Evolutionary conservation across 352 stramenopile species (phyloP).

Genomic region (Phytophthora palmivora): DNA sequence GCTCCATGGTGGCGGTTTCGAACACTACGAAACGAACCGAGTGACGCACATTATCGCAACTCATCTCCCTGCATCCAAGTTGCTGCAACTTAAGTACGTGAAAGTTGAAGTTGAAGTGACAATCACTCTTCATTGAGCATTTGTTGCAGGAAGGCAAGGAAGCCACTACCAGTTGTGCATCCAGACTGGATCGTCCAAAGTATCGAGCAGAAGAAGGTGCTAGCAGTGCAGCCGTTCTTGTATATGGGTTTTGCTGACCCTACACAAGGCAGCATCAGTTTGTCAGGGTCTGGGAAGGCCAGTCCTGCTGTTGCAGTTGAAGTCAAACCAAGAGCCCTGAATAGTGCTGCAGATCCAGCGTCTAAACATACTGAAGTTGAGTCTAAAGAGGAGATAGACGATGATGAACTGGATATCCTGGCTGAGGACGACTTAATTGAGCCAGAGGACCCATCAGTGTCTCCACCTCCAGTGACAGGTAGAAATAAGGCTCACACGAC

Average conservation of each 20-base stretch:
- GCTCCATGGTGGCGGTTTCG: conserved; percentile 83
- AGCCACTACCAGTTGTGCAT: conserved; percentile 78
- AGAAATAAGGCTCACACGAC: neutral
- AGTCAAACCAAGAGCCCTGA: conserved; percentile 7
- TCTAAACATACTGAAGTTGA: conserved; percentile 10
- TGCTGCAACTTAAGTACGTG: conserved; percentile 85
- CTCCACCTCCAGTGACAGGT: neutral
- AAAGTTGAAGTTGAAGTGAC: conserved; percentile 20
- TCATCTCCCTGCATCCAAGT: conserved; percentile 83
- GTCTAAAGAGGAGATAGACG: conserved; percentile 6
- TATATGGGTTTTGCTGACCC: conserved; percentile 84
- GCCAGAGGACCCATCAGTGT: conserved; percentile 1
- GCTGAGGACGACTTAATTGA: conserved; percentile 13
- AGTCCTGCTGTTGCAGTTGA: conserved; percentile 6
- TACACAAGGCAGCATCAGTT: conserved; percentile 57
- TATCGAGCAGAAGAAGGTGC: conserved; percentile 71
- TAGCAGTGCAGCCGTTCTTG: conserved; percentile 86
- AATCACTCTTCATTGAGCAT: neutral
- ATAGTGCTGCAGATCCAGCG: conserved; percentile 8
- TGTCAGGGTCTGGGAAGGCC: neutral
- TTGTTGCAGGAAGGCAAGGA: conserved; percentile 55
- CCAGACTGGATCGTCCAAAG: conserved; percentile 94
- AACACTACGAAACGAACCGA: conserved; percentile 86
- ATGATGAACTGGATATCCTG: conserved; percentile 17
- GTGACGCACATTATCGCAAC: conserved; percentile 92